Evolutionary conservation across 2,329 filamentous ascomycete species (phyloP), one percentile per base, ranked within the genome.

Genomic region (Camillea tinctor): DNA sequence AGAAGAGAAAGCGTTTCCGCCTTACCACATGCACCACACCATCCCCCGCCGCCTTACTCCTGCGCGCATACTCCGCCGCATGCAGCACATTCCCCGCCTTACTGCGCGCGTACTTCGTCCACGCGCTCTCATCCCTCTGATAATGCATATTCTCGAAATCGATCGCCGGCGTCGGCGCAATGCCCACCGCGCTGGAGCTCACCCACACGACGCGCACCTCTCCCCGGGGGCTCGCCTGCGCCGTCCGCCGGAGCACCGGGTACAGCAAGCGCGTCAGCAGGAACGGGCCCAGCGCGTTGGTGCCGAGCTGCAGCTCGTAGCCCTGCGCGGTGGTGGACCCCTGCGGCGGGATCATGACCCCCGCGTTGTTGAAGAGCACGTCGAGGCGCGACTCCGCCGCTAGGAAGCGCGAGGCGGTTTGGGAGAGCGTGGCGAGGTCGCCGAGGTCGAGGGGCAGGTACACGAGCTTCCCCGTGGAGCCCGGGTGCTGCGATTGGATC

Each of bases 331-430:
- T 72, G 60, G 68, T 72, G 40, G 68, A 70, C 4, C 68, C 71
- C n/a, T 60, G 54, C 6, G 75, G 70, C 2, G 72, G 71, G 1
- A 61, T 60, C 71, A 77, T 75, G 19, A 77, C 65, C 4, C 68
- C 75, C 0, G 76, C 75, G 65, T 77, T 77, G 60, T 77, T 71
- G 59, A 72, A 70, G 36, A 77, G 60, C 4, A 75, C 69, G 60
- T 77, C 74, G 4, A 77, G 62, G 15, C 72, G 60, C 21, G 6
- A 22, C 53, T 68, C 64, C 52, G 60, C 58, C 1, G 6, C 26
- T 19, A 67, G 63, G 7, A 65, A 62, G 1, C 54, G 54, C 21
- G 57, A 58, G 1, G 64, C 58, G n/a, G 57, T n/a, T n/a, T n/a
- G n/a, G n/a, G n/a, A n/a, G n/a, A n/a, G n/a, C n/a, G n/a, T n/a